Evolutionary conservation across 2,329 filamentous ascomycete species (phyloP).

Genomic region (Cercospora sp.): DNA sequence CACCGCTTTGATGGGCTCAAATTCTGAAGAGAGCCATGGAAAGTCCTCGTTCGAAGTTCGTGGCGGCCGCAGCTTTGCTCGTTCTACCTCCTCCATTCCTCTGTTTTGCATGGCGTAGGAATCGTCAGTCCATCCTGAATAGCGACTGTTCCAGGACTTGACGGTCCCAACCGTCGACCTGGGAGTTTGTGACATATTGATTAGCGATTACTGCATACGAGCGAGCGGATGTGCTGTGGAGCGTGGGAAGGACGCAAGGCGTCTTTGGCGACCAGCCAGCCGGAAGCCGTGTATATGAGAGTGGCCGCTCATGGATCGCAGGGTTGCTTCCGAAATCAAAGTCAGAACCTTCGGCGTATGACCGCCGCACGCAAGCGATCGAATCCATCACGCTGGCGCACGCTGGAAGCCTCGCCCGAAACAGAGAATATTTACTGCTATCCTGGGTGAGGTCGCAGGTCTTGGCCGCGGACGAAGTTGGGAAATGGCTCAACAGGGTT

Average conservation of each 20-base stretch:
- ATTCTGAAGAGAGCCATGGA: constrained; percentile 37
- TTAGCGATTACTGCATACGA: constrained; percentile 11
- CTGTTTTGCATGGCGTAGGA: constrained; percentile 27
- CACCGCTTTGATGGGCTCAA: constrained; percentile 34
- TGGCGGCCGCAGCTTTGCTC: constrained; percentile 31
- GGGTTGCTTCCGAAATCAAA: constrained; percentile 15
- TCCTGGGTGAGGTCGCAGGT: constrained; percentile 10
- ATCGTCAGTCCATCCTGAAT: constrained; percentile 33
- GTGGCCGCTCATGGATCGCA: constrained; percentile 13
- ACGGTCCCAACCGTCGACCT: constrained; percentile 36
- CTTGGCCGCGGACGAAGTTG: constrained; percentile 1
- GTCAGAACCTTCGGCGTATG: constrained; percentile 16
- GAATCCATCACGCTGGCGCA: constrained; percentile 11
- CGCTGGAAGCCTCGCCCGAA: constrained; percentile 9
- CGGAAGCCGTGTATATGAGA: constrained; percentile 26
- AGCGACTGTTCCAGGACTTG: constrained; percentile 38
- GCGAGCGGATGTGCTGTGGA: constrained; percentile 3
- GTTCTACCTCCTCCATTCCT: constrained; percentile 35
- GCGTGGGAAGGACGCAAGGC: constrained; percentile 19
- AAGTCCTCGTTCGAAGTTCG: constrained; percentile 33
- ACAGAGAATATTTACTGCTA: constrained; percentile 1
- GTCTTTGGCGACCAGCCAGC: constrained; percentile 11
- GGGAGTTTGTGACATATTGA: constrained; percentile 35
- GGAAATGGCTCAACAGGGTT: constrained; percentile 1
- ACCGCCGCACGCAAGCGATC: constrained; percentile 19